Percentiles rank a stretch among this genome's conserved stretches.
These are phyloP conservation scores for Sicyos baderoa DNA, from an alignment of 306 rosid genomes.

Conservation along the genomic window DNA sequence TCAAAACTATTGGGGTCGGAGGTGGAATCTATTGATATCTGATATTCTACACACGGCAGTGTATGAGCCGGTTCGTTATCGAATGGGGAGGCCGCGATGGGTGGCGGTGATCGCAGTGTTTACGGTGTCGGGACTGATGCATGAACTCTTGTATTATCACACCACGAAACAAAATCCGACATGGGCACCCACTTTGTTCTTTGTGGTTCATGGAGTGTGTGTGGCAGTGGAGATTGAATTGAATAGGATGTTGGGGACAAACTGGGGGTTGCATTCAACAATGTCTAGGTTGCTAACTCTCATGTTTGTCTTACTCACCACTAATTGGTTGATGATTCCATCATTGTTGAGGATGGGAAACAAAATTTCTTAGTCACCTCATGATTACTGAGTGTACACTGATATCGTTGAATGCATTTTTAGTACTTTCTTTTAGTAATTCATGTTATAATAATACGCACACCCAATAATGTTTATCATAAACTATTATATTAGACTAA, in stretches of 20 bases:
- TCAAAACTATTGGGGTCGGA: slow-evolving; percentile 32
- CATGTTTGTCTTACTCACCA: slow-evolving; percentile 18
- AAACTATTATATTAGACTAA: too few species aligned
- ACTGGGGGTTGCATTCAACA: slow-evolving; percentile 14
- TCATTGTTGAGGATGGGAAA: background rate
- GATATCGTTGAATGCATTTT: too few species aligned
- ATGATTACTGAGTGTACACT: too few species aligned
- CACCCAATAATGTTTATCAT: too few species aligned
- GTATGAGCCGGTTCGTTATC: slow-evolving; percentile 22
- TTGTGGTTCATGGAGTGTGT: slow-evolving; percentile 28
- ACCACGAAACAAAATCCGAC: slow-evolving; percentile 23
- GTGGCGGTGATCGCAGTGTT: slow-evolving; percentile 15
- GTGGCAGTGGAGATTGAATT: slow-evolving; percentile 21
- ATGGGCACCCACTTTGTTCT: slow-evolving; percentile 29
- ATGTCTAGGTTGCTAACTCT: slow-evolving; percentile 13
- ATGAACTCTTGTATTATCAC: slow-evolving; percentile 22
- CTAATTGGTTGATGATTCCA: slow-evolving; percentile 27
- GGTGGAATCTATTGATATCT: slow-evolving; percentile 28
- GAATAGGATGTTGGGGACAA: slow-evolving; percentile 1
- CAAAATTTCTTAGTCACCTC: too few species aligned
- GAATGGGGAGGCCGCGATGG: background rate
- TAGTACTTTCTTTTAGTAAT: too few species aligned
- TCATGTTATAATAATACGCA: too few species aligned
- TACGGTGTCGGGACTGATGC: slow-evolving; percentile 31
- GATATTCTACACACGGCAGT: slow-evolving; percentile 15